Evolutionary conservation across 2,329 filamentous ascomycete genomes (phyloP).

Genomic region (Aureobasidium uvarum): DNA sequence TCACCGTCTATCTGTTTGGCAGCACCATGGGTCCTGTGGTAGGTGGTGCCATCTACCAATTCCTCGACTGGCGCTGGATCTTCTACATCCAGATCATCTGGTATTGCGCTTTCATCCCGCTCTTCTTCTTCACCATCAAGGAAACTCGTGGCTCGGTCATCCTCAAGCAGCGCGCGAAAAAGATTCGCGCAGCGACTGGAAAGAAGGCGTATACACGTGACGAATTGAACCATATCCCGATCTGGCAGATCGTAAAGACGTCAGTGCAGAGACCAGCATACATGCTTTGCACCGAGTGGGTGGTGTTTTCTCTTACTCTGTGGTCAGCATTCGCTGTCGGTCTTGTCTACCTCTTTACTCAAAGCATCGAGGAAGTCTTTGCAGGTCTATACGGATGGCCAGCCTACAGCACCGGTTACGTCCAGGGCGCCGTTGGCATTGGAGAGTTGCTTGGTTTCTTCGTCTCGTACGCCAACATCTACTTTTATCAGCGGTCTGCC

Average conservation of each 20-base stretch:
- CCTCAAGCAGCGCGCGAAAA: conserved; percentile 41
- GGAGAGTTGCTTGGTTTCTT: conserved; percentile 46
- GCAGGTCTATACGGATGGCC: conserved; percentile 43
- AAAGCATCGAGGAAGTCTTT: conserved; percentile 49
- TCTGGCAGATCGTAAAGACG: conserved; percentile 38
- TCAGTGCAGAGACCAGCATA: conserved; percentile 38
- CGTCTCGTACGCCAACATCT: conserved; percentile 36
- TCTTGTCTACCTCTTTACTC: conserved; percentile 52
- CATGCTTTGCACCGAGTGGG: conserved; percentile 51
- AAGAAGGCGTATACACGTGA: conserved; percentile 37
- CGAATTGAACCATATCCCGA: conserved; percentile 38
- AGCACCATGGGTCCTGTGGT: conserved; percentile 41
- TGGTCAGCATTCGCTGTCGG: conserved; percentile 51
- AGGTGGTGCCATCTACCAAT: conserved; percentile 39
- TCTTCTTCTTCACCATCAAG: conserved; percentile 44
- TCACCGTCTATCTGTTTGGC: conserved; percentile 39
- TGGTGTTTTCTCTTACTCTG: conserved; percentile 50
- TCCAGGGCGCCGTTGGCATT: conserved; percentile 48
- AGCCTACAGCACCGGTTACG: conserved; percentile 46
- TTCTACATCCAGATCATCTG: conserved; percentile 46
- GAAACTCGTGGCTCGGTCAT: conserved; percentile 52
- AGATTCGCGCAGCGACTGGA: conserved; percentile 37
- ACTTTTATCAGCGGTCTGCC: conserved; percentile 42
- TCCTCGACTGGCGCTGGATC: conserved; percentile 42
- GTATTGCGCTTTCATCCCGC: conserved; percentile 45